phyloP scores from a whole-genome alignment of 768 basidiomycete species.

The Rhizopogon vesiculosus region DNA sequence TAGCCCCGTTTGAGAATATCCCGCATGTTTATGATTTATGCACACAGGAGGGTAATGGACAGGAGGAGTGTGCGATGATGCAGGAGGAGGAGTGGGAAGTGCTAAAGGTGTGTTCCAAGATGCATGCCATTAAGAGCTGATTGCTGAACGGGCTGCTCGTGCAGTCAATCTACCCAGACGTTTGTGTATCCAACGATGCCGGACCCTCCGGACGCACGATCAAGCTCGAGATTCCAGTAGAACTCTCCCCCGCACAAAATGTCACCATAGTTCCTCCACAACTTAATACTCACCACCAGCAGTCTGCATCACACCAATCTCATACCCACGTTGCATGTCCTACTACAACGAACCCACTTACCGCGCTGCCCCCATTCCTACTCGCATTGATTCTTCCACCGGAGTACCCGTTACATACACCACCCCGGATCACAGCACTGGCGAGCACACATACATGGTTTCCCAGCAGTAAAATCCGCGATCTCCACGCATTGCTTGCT shows the following conservation, averaged over 20 bases:
- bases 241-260: conserved; percentile 42
- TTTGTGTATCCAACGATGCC: conserved; percentile 43
- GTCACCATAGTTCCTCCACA: conserved; percentile 29
- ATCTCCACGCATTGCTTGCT: conserved; percentile 37
- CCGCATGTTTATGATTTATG: background rate
- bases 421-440: conserved; percentile 53
- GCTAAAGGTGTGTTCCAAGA: conserved; percentile 41
- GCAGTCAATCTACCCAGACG: conserved; percentile 77
- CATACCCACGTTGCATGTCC: background rate
- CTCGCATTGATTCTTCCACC: conserved; percentile 50
- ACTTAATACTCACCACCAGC: conserved; percentile 7
- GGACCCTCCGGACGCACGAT: conserved; percentile 31
- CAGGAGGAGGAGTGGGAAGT: conserved; percentile 61
- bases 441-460: conserved; percentile 61
- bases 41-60: background rate
- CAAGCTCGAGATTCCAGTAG: conserved; percentile 63
- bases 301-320: conserved; percentile 1
- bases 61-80: conserved; percentile 3
- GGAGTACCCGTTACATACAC: conserved; percentile 47
- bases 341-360: conserved; percentile 26
- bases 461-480: conserved; percentile 22
- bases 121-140: background rate
- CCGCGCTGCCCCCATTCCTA: conserved; percentile 59
- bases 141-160: background rate
- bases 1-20: background rate